Evolutionary conservation across 352 stramenopile species (phyloP).

Genomic region (Aphanomyces euteiches): DNA sequence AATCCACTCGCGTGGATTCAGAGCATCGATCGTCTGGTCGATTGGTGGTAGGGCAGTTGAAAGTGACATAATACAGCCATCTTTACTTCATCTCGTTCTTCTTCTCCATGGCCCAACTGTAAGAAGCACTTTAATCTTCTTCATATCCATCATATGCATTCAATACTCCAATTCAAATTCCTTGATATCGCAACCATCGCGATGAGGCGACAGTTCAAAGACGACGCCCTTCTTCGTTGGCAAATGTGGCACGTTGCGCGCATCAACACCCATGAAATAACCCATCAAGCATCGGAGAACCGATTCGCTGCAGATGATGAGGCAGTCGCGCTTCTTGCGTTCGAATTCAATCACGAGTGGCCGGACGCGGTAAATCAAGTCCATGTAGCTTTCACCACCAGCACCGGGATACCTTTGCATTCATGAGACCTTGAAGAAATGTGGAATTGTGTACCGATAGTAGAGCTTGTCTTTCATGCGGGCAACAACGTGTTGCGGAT

Average conservation of each 20-base stretch:
- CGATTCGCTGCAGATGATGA: conserved; percentile 82
- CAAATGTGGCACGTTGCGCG: conserved; percentile 65
- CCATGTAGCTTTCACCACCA: conserved; percentile 90
- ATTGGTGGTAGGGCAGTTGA: conserved; percentile 3
- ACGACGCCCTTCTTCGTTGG: conserved; percentile 66
- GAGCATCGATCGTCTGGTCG: conserved; percentile 15
- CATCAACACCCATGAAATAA: conserved; percentile 74
- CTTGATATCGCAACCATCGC: conserved; percentile 81
- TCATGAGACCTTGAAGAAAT: no score
- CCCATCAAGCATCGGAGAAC: conserved; percentile 73
- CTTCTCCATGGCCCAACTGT: neutral
- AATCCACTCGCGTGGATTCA: conserved; percentile 32
- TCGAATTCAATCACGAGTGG: conserved; percentile 92
- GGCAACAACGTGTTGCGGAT: conserved; percentile 84
- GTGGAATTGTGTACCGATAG: conserved; percentile 58
- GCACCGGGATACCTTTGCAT: conserved; percentile 63
- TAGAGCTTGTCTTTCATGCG: conserved; percentile 87
- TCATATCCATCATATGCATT: neutral
- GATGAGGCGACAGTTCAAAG: conserved; percentile 76
- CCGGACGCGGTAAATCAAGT: conserved; percentile 89
- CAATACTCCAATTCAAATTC: conserved; percentile 63
- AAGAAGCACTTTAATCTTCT: no score
- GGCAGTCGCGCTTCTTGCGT: conserved; percentile 82
- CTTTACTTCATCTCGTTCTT: neutral
- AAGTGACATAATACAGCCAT: conserved; percentile 12